These are phyloP conservation scores for Pyricularia grisea DNA, from an alignment of 2,329 filamentous ascomycete species.

Conservation along the genomic window DNA sequence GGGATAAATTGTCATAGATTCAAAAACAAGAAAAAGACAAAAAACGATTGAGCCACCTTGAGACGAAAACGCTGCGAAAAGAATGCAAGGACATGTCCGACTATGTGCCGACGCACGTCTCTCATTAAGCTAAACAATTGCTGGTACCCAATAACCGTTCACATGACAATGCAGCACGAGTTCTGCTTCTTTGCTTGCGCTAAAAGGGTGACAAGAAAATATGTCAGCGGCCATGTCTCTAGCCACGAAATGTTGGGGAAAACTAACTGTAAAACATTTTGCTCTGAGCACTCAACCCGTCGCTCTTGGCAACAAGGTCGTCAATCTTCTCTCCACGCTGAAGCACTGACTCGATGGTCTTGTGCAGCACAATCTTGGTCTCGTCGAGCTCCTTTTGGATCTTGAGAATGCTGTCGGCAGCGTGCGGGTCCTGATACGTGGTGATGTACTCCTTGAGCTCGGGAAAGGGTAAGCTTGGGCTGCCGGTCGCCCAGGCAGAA, in stretches of 20 bases:
- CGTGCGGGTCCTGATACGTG: conserved; percentile 72
- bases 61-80: neutral
- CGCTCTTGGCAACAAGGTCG: conserved; percentile 85
- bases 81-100: neutral
- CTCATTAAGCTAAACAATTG: neutral
- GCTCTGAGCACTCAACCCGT: conserved; percentile 80
- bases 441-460: conserved; percentile 67
- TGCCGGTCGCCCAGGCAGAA: conserved; percentile 52
- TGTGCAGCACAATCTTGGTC: conserved; percentile 94
- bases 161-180: conserved; percentile 66
- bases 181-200: conserved; percentile 72
- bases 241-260: conserved; percentile 15
- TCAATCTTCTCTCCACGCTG: conserved; percentile 97
- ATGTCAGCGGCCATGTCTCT: neutral
- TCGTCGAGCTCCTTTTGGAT: conserved; percentile 96
- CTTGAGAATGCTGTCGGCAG: conserved; percentile 88
- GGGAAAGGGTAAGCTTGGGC: conserved; percentile 51
- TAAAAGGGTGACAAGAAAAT: conserved; percentile 13
- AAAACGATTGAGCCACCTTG: neutral
- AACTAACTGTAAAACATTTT: conserved; percentile 85
- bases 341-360: conserved; percentile 82
- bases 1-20: neutral
- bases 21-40: neutral
- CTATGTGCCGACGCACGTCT: neutral
- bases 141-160: conserved; percentile 16